A percentile compares a stretch with the other conserved stretches of the same genome.
phyloP scores from a whole-genome alignment of 2,329 filamentous ascomycete genomes.

The Chrysoporthe deuterocubensis region DNA sequence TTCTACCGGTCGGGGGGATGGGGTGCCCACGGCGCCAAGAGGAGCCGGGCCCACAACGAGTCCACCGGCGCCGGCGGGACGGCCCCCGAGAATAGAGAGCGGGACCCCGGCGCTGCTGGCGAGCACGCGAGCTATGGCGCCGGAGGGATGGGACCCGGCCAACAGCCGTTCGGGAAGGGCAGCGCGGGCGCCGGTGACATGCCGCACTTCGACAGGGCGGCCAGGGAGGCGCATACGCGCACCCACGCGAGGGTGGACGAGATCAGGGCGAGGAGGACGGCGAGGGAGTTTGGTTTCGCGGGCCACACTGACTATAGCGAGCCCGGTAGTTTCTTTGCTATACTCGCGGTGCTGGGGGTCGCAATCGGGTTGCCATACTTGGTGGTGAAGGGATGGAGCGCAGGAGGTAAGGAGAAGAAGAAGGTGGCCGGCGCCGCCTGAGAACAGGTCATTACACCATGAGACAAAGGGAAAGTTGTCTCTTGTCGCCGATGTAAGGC shows the following conservation, averaged over 20 bases:
- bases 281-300: conserved; percentile 41
- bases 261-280: conserved; percentile 46
- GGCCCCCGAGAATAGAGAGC: not conserved
- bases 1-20: conserved; percentile 86
- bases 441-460: not conserved
- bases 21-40: conserved; percentile 66
- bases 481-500: not conserved
- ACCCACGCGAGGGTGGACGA: conserved; percentile 71
- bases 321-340: conserved; percentile 52
- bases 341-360: conserved; percentile 51
- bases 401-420: conserved; percentile 25
- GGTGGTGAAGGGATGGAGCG: conserved; percentile 42
- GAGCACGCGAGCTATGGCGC: conserved; percentile 36
- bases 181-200: conserved; percentile 52
- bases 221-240: conserved; percentile 67
- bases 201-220: conserved; percentile 76
- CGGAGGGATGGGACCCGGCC: conserved; percentile 64
- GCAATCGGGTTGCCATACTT: conserved; percentile 52
- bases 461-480: not conserved
- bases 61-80: conserved; percentile 32
- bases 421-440: not conserved
- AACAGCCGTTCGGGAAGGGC: conserved; percentile 48
- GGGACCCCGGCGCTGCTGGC: conserved; percentile 12
- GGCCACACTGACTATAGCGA: conserved; percentile 35
- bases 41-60: conserved; percentile 56